phyloP scores from a whole-genome alignment of 108 stramenopile genomes.

The Phaeodactylum tricornutum region DNA sequence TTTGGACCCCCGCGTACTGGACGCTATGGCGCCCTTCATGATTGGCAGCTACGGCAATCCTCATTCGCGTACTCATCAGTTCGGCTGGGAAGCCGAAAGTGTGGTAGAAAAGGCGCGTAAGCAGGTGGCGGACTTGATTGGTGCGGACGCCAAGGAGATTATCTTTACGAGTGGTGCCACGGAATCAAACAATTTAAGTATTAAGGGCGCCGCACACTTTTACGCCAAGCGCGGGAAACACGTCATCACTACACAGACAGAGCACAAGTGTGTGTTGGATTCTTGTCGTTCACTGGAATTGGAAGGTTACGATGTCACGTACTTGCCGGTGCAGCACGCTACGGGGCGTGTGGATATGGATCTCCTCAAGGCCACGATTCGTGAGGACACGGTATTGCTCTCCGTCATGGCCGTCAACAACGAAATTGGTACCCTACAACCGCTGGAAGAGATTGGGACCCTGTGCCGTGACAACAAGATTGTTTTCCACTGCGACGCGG shows the following conservation, averaged over 20 bases:
- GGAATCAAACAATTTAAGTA: slow-evolving; percentile 94
- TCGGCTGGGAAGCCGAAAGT: slow-evolving; percentile 95
- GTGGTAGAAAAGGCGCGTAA: slow-evolving; percentile 84
- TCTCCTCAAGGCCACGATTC: slow-evolving; percentile 76
- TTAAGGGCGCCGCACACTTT: slow-evolving; percentile 97
- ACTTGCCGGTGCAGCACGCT: slow-evolving; percentile 78
- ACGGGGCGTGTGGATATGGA: slow-evolving; percentile 92
- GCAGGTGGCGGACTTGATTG: slow-evolving; percentile 86
- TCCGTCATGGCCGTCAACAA: slow-evolving; percentile 99
- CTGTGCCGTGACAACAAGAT: slow-evolving; percentile 88
- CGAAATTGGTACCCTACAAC: slow-evolving; percentile 98
- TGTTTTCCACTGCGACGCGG: slow-evolving; percentile 97
- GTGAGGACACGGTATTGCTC: slow-evolving; percentile 89
- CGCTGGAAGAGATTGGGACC: slow-evolving; percentile 90
- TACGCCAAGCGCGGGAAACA: slow-evolving; percentile 81
- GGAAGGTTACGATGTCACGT: slow-evolving; percentile 97
- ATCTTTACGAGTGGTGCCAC: slow-evolving; percentile 98
- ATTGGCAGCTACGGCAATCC: slow-evolving; percentile 95
- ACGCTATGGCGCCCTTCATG: slow-evolving; percentile 96
- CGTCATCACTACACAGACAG: slow-evolving; percentile 97
- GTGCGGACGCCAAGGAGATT: slow-evolving; percentile 90
- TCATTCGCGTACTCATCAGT: slow-evolving; percentile 95
- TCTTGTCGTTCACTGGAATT: slow-evolving; percentile 89
- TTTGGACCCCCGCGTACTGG: slow-evolving; percentile 97
- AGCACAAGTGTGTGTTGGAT: slow-evolving; percentile 99